Evolutionary conservation across 208 protist species (phyloP).

Genomic region (Leishmania aethiopica): DNA sequence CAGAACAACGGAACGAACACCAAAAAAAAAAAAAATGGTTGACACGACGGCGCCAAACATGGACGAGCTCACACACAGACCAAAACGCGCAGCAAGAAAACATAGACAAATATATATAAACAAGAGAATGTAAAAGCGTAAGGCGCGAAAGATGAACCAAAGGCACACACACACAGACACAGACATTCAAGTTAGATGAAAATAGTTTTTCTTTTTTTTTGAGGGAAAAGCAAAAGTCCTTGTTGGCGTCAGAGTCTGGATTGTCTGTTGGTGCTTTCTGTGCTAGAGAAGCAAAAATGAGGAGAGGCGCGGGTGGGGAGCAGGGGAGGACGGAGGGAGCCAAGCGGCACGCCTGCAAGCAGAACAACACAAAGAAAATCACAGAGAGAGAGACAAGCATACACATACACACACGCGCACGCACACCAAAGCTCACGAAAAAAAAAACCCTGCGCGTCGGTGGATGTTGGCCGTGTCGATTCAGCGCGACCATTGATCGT

Average conservation of each 20-base stretch:
- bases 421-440: background rate
- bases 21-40: background rate
- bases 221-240: background rate
- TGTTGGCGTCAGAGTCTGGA: background rate
- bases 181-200: background rate
- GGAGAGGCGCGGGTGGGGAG: background rate
- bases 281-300: background rate
- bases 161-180: slow-evolving; percentile 1
- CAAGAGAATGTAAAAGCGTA: background rate
- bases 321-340: background rate
- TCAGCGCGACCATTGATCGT: background rate
- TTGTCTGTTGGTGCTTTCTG: background rate
- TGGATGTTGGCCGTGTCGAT: background rate
- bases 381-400: background rate
- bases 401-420: background rate
- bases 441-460: background rate
- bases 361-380: background rate
- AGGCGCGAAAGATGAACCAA: background rate
- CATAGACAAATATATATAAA: background rate
- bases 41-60: background rate
- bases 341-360: background rate
- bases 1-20: background rate
- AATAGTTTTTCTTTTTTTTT: background rate
- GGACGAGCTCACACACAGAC: background rate
- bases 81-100: background rate